Evolutionary conservation across 345 rosid species (phyloP).

Genomic region (Euphorbia tirucalli): DNA sequence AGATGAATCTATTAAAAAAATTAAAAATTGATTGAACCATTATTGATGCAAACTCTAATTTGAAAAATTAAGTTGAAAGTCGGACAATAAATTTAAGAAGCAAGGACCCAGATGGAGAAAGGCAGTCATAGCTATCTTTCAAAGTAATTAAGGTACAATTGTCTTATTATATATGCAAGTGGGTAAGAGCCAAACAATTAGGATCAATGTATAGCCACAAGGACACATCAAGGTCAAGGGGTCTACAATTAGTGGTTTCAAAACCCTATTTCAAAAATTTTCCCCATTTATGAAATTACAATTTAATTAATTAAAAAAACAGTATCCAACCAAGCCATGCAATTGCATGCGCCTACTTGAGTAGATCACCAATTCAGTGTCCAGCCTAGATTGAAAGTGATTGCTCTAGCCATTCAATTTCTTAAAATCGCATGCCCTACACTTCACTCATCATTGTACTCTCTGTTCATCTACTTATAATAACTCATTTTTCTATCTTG

Average conservation of each 20-base stretch:
- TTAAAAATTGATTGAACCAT: too few species aligned
- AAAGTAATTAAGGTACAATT: slow-evolving; percentile 11
- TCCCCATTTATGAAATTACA: background rate
- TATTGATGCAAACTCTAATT: too few species aligned
- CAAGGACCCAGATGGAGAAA: slow-evolving; percentile 16
- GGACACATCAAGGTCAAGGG: slow-evolving; percentile 11
- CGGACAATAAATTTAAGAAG: background rate
- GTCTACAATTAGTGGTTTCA: background rate
- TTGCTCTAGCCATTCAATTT: slow-evolving; percentile 1
- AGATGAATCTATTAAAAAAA: too few species aligned
- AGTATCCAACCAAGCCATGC: slow-evolving; percentile 36
- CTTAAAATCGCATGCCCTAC: too few species aligned
- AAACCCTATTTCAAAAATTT: background rate
- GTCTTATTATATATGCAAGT: slow-evolving; percentile 19
- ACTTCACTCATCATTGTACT: too few species aligned
- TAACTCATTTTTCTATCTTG: too few species aligned
- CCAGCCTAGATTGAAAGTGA: slow-evolving; percentile 45
- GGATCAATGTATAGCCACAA: slow-evolving; percentile 13
- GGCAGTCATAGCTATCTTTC: slow-evolving; percentile 8
- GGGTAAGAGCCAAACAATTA: slow-evolving; percentile 28
- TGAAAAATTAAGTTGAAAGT: too few species aligned
- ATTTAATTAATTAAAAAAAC: background rate
- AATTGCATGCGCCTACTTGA: background rate
- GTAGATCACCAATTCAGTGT: slow-evolving; percentile 17
- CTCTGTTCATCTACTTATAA: too few species aligned